Base-by-base conservation (phyloP, 768 basidiomycete genomes). In the Suillus luteus region DNA sequence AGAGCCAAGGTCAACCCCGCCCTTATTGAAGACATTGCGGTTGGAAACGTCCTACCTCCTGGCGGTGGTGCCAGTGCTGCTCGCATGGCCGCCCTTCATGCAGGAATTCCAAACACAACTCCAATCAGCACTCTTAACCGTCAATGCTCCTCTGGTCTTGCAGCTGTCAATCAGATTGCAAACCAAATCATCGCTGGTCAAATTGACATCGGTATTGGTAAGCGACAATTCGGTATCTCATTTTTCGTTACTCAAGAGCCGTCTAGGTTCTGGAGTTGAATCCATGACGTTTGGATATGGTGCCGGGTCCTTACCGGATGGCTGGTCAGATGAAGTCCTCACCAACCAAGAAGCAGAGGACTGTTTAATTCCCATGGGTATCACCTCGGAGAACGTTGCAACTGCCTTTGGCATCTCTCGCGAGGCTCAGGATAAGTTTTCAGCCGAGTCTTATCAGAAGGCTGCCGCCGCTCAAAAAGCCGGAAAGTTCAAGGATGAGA, bases 301-400 rank as follows among this genome's bases (percentile, higher is more conserved):
- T 35, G 75, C 85, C 35, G 76, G 79, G 61, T 81, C 86, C 8
- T 76, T 84, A 57, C 82, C 87, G 10, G 80, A 85, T 59, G 80
- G 76, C 59, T 87, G 82, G 76, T 88, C 90, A 2, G 86, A 91
- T 27, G 81, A 83, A 55, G 80, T 95, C 54, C 82, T 91, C 65
- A 69, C 80, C 40, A 86, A 83, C 76, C 78, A 86, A 68, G 88
- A 91, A 67, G 85, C 93, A 2, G 85, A 85, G 63, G 93, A 95
- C 78, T 95, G 93, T 72, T 81, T 91, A 33, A 80, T 92, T 63
- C 93, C 93, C 51, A 94, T 94, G 92, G 95, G 95, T 41, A 88
- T 95, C 79, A 95, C 95, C 22, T 93, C 91, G n/a, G 94, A 96
- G 80, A 95, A 95, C 73, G 93, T 95, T 67, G 92, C 95, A 14